A percentile compares a stretch with the other conserved stretches of the same genome.
Evolutionary conservation across 139 green algal species (phyloP).

Genomic region (Coelastrella sp.): DNA sequence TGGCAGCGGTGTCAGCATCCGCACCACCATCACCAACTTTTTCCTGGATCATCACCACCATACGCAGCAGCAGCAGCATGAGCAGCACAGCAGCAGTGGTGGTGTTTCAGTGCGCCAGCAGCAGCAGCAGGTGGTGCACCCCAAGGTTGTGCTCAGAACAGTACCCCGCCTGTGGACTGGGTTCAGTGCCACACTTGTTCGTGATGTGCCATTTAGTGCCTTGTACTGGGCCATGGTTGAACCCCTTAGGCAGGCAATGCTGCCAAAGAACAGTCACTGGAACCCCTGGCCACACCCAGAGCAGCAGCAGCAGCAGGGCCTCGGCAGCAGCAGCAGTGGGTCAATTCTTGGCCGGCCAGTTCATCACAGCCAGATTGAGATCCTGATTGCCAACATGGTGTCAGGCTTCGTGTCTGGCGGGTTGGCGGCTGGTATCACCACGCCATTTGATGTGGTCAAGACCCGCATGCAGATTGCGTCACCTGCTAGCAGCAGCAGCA

Average conservation of each 20-base stretch:
- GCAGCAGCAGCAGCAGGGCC: slow-evolving; percentile 19
- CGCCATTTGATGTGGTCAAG: slow-evolving; percentile 98
- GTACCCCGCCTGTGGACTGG: slow-evolving; percentile 80
- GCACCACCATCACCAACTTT: neutral
- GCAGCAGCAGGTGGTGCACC: neutral
- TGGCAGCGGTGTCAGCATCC: neutral
- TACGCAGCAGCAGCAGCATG: neutral
- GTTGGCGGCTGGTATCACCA: slow-evolving; percentile 87
- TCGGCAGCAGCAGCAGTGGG: neutral
- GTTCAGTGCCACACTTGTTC: slow-evolving; percentile 81
- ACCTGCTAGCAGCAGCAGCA: neutral
- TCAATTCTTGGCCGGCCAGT: neutral
- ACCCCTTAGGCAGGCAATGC: slow-evolving; percentile 71
- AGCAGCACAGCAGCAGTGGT: neutral
- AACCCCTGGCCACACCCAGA: neutral
- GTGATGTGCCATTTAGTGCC: slow-evolving; percentile 95
- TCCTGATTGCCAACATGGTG: slow-evolving; percentile 73
- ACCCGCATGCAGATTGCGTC: slow-evolving; percentile 82
- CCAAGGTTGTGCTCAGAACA: slow-evolving; percentile 12
- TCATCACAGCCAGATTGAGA: slow-evolving; percentile 50
- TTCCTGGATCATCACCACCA: neutral
- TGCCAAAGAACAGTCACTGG: slow-evolving; percentile 49
- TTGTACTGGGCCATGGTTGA: slow-evolving; percentile 95
- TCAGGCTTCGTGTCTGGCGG: slow-evolving; percentile 72
- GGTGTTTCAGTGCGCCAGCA: neutral